Evolutionary conservation across 2,329 filamentous ascomycete genomes (phyloP), one percentile per base, ranked within the genome.

Genomic region (Boeremia lycopersici): DNA sequence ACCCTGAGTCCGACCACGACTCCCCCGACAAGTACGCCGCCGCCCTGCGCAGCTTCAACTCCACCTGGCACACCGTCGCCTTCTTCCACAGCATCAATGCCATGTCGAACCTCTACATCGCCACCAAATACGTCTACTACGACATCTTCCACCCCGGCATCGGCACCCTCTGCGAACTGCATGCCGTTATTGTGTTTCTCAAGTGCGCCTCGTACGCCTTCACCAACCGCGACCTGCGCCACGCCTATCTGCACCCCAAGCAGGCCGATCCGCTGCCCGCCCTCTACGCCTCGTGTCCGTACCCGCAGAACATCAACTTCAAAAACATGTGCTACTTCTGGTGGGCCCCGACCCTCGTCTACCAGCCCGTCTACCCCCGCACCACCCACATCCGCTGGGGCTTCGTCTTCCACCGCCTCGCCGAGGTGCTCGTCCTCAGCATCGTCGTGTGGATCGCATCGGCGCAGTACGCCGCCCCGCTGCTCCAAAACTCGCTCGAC

Each of bases 141-240:
- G 84, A 90, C 74, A 90, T 99, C 62, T 86, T 96, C 75, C 95
- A 99, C 75, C 95, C 95, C 0, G 84, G 96, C 15, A 96, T 99
- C 64, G 95, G 95, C 36, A 96, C 92, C 0, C 79, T 96, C 43
- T 92, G 90, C 60, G 90, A 98, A 76, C 78, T 96, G 57, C 95
- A 99, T 73, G 92, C 93, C 60, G 87, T 98, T 67, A 90, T 98
- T 50, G 93, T 98, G 45, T 97, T 93, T 88, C 84, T 99, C 68
- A 99, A 99, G 80, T 93, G 90, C 29, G 90, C 91, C 61, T 97
- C 93, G 0, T 99, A 98, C 72, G 95, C 93, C 23, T 90, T 98
- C 68, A 98, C 95, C 25, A 99, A 99, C 75, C 88, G 95, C 61
- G 95, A 99, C 73, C 84, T 99, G 30, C 89, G 95, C 35, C 91